These are phyloP conservation scores for Parastagonospora avenae DNA, from an alignment of 2,329 filamentous ascomycete genomes.

Conservation along the genomic window DNA sequence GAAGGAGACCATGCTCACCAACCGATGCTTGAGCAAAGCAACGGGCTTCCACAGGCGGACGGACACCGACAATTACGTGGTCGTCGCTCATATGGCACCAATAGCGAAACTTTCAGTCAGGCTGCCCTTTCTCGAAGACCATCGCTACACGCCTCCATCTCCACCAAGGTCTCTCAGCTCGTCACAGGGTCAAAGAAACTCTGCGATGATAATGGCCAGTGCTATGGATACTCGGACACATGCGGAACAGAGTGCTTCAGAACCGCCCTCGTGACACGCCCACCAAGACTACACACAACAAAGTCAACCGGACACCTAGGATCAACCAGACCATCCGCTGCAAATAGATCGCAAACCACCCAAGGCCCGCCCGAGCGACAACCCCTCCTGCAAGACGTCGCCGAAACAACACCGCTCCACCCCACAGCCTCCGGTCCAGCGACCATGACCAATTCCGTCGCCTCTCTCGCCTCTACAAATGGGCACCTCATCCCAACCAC, in stretches of 20 bases:
- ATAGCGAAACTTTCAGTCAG: constrained; percentile 12
- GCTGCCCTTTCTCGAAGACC: constrained; percentile 34
- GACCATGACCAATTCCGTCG: constrained; percentile 27
- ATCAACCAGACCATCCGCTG: constrained; percentile 21
- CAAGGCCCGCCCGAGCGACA: constrained; percentile 34
- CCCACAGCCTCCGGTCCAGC: constrained; percentile 31
- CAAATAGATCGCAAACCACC: constrained; percentile 29
- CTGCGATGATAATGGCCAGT: constrained; percentile 64
- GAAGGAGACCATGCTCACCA: constrained; percentile 21
- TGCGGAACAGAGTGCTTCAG: constrained; percentile 67
- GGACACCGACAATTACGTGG: constrained; percentile 14
- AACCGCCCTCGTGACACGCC: constrained; percentile 48
- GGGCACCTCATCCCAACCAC: constrained; percentile 2
- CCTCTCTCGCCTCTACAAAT: constrained; percentile 20
- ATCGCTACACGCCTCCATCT: constrained; percentile 50
- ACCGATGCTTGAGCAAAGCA: constrained; percentile 28
- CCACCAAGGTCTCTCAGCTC: constrained; percentile 54
- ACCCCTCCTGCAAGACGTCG: constrained; percentile 34
- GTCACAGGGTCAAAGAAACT: constrained; percentile 51
- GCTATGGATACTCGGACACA: constrained; percentile 65
- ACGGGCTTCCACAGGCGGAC: constrained; percentile 13
- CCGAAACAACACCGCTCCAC: constrained; percentile 27
- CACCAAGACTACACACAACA: constrained; percentile 28
- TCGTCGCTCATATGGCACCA: constrained; percentile 25
- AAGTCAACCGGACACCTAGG: constrained; percentile 23